Evolutionary conservation across 2,329 filamentous ascomycete species (phyloP).

Genomic region (Aspergillus novoparasiticus): DNA sequence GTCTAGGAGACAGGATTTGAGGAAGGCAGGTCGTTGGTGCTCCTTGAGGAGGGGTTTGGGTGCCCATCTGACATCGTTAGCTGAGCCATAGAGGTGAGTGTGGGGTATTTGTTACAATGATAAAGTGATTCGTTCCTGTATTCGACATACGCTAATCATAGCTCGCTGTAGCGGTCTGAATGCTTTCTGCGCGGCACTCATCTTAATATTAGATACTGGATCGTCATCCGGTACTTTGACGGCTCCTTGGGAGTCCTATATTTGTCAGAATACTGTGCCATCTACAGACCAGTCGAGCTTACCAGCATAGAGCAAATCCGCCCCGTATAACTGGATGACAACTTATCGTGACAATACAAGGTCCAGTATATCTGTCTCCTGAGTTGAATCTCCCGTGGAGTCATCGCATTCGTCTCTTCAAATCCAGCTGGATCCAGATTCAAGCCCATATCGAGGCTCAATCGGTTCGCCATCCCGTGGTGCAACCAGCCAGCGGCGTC

Average conservation of each 20-base stretch:
- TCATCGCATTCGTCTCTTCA: constrained; percentile 27
- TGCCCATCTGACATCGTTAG: constrained; percentile 27
- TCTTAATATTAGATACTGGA: constrained; percentile 12
- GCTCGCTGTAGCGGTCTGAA: not conserved
- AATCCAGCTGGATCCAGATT: constrained; percentile 38
- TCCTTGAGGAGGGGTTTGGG: constrained; percentile 29
- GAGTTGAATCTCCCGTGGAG: constrained; percentile 32
- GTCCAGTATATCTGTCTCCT: constrained; percentile 42
- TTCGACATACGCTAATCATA: not conserved
- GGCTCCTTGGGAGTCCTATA: not conserved
- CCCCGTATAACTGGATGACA: constrained; percentile 38
- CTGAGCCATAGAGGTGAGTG: not conserved
- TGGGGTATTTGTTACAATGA: constrained; percentile 26
- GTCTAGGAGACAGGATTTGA: constrained; percentile 34
- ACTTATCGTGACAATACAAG: constrained; percentile 40
- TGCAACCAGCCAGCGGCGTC: constrained; percentile 42
- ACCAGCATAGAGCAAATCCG: constrained; percentile 41
- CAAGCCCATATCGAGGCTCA: constrained; percentile 43
- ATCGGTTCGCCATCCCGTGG: constrained; percentile 41
- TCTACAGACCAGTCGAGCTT: constrained; percentile 4
- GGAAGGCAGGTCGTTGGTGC: constrained; percentile 28
- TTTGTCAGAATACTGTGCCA: not conserved
- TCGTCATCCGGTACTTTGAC: constrained; percentile 1
- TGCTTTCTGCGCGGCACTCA: constrained; percentile 21
- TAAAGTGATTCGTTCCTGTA: constrained; percentile 32